These are phyloP conservation scores for Aphanomyces invadans DNA, from an alignment of 352 stramenopile species.

Conservation along the genomic window DNA sequence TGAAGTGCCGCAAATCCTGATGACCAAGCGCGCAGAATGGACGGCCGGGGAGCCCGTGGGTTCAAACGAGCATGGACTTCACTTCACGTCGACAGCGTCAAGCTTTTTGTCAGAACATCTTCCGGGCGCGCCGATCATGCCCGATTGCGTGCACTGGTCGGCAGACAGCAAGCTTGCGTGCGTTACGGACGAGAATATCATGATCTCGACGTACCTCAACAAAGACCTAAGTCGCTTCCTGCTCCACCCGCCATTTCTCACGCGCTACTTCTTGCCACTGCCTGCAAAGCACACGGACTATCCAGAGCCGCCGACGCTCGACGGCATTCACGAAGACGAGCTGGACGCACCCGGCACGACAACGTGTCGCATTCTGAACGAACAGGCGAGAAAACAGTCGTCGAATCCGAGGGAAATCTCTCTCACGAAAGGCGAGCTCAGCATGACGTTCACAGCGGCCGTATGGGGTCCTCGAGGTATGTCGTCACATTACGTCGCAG, in stretches of 20 bases:
- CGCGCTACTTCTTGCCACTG: conserved; percentile 77
- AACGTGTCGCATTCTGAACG: conserved; percentile 60
- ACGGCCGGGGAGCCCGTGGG: background rate
- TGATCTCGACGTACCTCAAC: conserved; percentile 71
- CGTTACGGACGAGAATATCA: conserved; percentile 61
- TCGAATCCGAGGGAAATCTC: conserved; percentile 79
- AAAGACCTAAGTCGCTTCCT: conserved; percentile 77
- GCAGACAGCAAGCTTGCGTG: conserved; percentile 65
- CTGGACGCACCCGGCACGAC: conserved; percentile 27
- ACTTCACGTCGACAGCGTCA: conserved; percentile 11
- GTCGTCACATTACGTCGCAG: too few species aligned
- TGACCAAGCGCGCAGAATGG: background rate
- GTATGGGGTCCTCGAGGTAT: conserved; percentile 53
- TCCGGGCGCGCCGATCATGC: conserved; percentile 55
- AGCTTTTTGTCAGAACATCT: conserved; percentile 44
- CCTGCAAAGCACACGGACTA: conserved; percentile 30
- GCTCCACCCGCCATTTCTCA: conserved; percentile 60
- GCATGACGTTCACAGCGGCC: conserved; percentile 41
- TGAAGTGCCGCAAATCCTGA: too few species aligned
- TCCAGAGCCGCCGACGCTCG: background rate
- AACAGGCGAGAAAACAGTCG: conserved; percentile 50
- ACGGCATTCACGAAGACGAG: background rate
- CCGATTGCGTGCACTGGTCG: conserved; percentile 56
- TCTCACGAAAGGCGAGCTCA: conserved; percentile 61
- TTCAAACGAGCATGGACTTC: background rate